These are phyloP conservation scores for Panicum hallii DNA, from an alignment of 202 grass and related monocot species.

Conservation along the genomic window DNA sequence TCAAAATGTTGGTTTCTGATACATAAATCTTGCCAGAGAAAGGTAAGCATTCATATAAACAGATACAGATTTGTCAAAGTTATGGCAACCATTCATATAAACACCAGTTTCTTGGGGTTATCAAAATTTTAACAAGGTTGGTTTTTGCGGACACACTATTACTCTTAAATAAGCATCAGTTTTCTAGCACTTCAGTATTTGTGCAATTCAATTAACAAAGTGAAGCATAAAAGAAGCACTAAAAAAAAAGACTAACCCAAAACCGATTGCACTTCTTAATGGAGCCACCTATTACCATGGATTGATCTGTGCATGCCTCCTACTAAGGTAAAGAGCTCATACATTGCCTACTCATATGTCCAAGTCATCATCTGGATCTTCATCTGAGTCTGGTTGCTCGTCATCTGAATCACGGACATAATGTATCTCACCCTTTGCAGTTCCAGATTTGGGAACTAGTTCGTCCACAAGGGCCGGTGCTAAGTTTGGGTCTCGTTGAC, in stretches of 20 bases:
- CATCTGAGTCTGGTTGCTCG: conserved; percentile 92
- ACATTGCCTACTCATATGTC: conserved; percentile 68
- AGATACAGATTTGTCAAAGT: neutral
- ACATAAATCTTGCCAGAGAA: neutral
- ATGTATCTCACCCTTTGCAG: conserved; percentile 81
- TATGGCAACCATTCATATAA: neutral
- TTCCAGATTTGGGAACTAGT: conserved; percentile 45
- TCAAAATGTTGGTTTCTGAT: neutral
- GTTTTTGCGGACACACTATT: neutral
- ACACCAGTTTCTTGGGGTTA: neutral
- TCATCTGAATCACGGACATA: conserved; percentile 97
- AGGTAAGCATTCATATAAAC: neutral
- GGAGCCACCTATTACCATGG: conserved; percentile 10
- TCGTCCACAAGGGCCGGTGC: conserved; percentile 41
- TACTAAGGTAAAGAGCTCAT: conserved; percentile 25
- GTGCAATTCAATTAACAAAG: neutral
- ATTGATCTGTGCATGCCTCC: conserved; percentile 1
- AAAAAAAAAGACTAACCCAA: neutral
- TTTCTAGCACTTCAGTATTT: neutral
- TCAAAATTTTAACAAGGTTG: neutral
- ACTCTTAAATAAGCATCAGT: neutral
- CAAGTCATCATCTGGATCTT: conserved; percentile 98
- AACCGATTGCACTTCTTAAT: conserved; percentile 13
- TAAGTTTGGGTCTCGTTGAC: conserved; percentile 30
- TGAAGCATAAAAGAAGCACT: neutral